Base-by-base conservation (phyloP, 2,329 filamentous ascomycete species). In the Beauveria caledonica region DNA sequence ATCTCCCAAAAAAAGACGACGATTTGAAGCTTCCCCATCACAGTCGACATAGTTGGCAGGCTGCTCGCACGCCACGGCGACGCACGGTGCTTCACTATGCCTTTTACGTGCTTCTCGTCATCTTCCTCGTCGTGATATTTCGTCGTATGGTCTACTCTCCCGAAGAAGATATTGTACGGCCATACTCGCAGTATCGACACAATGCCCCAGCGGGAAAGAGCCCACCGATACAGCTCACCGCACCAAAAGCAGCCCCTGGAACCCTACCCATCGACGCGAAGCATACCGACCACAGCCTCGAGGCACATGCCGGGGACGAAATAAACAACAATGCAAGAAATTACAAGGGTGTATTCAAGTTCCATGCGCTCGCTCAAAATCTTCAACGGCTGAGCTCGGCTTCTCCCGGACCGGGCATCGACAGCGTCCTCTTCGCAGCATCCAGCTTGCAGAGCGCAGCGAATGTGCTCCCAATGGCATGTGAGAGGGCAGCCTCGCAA, bases 371-470 rank as follows among this genome's bases (percentile, higher is more conserved):
- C 46, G 83, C 82, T 0, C 68, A 72, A 19, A 85, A 87, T 3
- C 76, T 96, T 45, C 29, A 33, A 3, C 42, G 42, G 11, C 29
- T 54, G 19, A 44, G 8, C 49, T 39, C 25, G 17, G 17, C 39
- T 15, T 82, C 86, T 46, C 79, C 77, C 13, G 83, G 87, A 48
- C 70, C 77, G 8, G 76, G 73, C 21, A 85, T 83, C 0, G 75
- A 76, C 27, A 92, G 92, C 67, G 81, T 96, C 17, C 73, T 97
- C 3, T 96, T 96, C 70, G 87, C 86, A 5, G 86, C 89, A 3
- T 86, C 89, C 0, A 92, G 81, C 63, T 74, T 95, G 55, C 83
- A 83, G 70, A 94, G 90, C 69, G 84, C 86, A 17, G 82, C 89
- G 0, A 81, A 82, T 36, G 71, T 97, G 58, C 76, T 96, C 36